Conservation (phyloP, 768 basidiomycete species). For the Boletus reticulatus region DNA sequence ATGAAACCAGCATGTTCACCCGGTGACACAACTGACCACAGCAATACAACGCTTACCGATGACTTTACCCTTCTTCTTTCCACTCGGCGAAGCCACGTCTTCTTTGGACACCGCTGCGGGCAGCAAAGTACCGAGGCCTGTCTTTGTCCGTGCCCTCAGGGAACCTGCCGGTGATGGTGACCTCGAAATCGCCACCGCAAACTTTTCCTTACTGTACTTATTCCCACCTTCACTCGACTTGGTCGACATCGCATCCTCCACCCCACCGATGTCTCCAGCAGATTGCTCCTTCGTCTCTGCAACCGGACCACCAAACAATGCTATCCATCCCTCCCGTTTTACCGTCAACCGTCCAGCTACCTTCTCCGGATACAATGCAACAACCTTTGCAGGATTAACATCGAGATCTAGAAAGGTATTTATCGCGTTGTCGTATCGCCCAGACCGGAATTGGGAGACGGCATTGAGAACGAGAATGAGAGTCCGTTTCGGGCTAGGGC, state of each 20-base stretch:
- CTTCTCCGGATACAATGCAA: slow-evolving; percentile 81
- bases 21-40: neutral
- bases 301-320: slow-evolving; percentile 76
- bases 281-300: slow-evolving; percentile 11
- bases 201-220: slow-evolving; percentile 27
- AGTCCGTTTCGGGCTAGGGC: slow-evolving; percentile 37
- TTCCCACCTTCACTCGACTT: slow-evolving; percentile 27
- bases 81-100: slow-evolving; percentile 53
- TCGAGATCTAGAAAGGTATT: slow-evolving; percentile 86
- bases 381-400: slow-evolving; percentile 90
- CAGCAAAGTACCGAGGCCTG: slow-evolving; percentile 51
- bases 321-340: slow-evolving; percentile 71
- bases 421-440: slow-evolving; percentile 74
- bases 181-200: slow-evolving; percentile 20
- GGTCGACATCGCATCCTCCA: slow-evolving; percentile 28
- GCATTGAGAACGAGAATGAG: slow-evolving; percentile 74
- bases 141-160: slow-evolving; percentile 51
- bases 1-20: neutral
- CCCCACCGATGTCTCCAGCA: neutral
- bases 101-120: slow-evolving; percentile 44
- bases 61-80: slow-evolving; percentile 33
- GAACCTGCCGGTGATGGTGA: slow-evolving; percentile 38
- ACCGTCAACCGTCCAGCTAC: slow-evolving; percentile 79
- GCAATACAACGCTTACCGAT: slow-evolving; percentile 32
- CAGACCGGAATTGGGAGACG: slow-evolving; percentile 68